phyloP scores from a whole-genome alignment of 768 basidiomycete genomes.

The Boletus subcaerulescens region DNA sequence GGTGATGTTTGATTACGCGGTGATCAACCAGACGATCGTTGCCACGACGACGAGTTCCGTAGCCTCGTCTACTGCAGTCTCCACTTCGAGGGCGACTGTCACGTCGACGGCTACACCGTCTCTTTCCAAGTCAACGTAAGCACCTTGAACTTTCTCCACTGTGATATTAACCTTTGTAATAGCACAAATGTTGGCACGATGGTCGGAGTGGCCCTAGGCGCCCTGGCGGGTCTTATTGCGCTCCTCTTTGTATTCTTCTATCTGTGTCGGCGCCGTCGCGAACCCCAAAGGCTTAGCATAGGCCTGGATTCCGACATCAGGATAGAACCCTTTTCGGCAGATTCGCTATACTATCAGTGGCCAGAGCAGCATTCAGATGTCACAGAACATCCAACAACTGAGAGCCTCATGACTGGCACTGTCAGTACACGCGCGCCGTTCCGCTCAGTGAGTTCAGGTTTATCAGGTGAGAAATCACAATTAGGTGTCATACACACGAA shows the following conservation, averaged over 20 bases:
- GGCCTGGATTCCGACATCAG: neutral
- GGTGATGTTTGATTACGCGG: slow-evolving; percentile 20
- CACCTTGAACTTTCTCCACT: too few species aligned
- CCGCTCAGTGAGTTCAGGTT: neutral
- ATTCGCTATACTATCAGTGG: neutral
- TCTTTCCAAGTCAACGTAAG: neutral
- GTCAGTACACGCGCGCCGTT: neutral
- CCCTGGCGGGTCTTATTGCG: slow-evolving; percentile 3
- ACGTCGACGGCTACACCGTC: neutral
- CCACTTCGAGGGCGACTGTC: neutral
- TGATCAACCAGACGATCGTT: slow-evolving; percentile 15
- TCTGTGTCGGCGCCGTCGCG: neutral
- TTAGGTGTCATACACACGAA: neutral
- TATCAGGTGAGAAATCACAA: slow-evolving; percentile 1
- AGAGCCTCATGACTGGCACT: neutral
- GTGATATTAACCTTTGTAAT: neutral
- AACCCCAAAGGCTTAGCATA: neutral
- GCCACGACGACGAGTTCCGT: neutral
- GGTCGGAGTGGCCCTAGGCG: slow-evolving; percentile 12
- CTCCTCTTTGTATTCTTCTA: slow-evolving; percentile 1
- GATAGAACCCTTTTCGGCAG: slow-evolving; percentile 3
- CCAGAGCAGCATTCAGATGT: neutral
- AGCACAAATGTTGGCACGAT: slow-evolving; percentile 9
- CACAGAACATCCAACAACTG: neutral
- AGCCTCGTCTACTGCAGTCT: neutral